These are phyloP conservation scores for Domatiomyces globalis DNA, from an alignment of 2,329 filamentous ascomycete genomes.

Conservation along the genomic window DNA sequence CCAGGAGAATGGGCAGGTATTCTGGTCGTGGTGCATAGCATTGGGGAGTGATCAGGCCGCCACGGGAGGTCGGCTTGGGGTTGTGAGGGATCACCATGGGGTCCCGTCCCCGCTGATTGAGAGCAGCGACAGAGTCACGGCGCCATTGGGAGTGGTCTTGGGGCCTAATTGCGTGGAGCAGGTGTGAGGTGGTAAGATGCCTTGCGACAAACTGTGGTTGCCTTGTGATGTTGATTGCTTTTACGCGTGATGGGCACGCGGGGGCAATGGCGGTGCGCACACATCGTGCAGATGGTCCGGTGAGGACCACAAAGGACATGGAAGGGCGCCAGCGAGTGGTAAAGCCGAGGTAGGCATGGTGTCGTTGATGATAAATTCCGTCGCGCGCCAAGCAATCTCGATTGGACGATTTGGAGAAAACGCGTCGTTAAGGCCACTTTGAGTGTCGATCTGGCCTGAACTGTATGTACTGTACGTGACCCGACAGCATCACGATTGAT, in stretches of 20 bases:
- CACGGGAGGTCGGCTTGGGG: not conserved
- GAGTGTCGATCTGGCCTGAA: no score
- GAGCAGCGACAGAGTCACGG: not conserved
- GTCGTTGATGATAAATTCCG: not conserved
- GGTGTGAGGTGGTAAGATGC: not conserved
- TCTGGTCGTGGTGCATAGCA: not conserved
- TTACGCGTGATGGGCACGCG: not conserved
- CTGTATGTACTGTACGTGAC: not conserved
- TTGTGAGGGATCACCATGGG: not conserved
- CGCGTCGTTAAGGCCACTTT: no score
- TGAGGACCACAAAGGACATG: not conserved
- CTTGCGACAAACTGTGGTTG: not conserved
- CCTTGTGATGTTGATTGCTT: not conserved
- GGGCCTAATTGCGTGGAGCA: not conserved
- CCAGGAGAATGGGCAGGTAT: not conserved
- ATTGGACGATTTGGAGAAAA: no score
- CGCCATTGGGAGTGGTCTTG: not conserved
- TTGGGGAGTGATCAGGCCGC: not conserved
- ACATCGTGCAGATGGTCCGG: not conserved
- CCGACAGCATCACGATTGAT: not conserved
- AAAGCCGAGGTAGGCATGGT: not conserved
- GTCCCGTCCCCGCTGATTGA: not conserved
- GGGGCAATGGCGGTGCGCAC: not conserved
- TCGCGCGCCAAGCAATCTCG: no score
- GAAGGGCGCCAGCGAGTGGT: not conserved